Evolutionary conservation across 2,329 filamentous ascomycete genomes (phyloP).

Genomic region (Hypomyces rosellus): DNA sequence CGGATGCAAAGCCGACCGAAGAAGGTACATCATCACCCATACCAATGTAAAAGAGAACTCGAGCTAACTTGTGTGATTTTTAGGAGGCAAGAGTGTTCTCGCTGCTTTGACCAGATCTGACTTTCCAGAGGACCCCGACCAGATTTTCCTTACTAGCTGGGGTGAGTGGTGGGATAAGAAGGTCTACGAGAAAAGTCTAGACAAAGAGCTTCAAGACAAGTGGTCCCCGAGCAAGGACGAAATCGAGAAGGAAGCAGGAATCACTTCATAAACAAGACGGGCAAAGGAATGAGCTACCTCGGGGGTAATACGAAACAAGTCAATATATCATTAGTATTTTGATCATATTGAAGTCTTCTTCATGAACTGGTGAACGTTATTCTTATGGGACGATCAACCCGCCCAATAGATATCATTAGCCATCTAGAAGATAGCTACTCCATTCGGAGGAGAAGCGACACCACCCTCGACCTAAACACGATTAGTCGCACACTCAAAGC

Average conservation of each 20-base stretch:
- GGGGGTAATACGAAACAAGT: too few relatives aligned
- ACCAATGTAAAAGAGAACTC: background rate
- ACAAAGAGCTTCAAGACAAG: constrained; percentile 44
- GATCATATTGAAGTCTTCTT: too few relatives aligned
- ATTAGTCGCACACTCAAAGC: background rate
- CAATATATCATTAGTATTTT: too few relatives aligned
- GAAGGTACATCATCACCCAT: constrained; percentile 31
- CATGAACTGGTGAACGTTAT: too few relatives aligned
- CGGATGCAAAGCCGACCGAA: constrained; percentile 42
- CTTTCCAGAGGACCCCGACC: constrained; percentile 44
- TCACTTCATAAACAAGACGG: background rate
- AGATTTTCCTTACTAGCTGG: constrained; percentile 50
- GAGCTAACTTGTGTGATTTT: background rate
- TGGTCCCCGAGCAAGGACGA: constrained; percentile 43
- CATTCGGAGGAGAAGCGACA: constrained; percentile 33
- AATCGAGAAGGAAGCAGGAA: constrained; percentile 39
- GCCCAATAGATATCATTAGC: background rate
- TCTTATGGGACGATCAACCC: background rate
- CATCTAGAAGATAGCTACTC: constrained; percentile 30
- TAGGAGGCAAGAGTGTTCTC: constrained; percentile 41
- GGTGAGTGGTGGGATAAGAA: constrained; percentile 49
- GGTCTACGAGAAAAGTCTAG: constrained; percentile 33
- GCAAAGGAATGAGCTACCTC: too few relatives aligned
- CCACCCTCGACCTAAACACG: constrained; percentile 25
- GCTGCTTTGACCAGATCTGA: constrained; percentile 38